Evolutionary conservation across 2,329 filamentous ascomycete genomes (phyloP).

Genomic region (Aureobasidium zeae): DNA sequence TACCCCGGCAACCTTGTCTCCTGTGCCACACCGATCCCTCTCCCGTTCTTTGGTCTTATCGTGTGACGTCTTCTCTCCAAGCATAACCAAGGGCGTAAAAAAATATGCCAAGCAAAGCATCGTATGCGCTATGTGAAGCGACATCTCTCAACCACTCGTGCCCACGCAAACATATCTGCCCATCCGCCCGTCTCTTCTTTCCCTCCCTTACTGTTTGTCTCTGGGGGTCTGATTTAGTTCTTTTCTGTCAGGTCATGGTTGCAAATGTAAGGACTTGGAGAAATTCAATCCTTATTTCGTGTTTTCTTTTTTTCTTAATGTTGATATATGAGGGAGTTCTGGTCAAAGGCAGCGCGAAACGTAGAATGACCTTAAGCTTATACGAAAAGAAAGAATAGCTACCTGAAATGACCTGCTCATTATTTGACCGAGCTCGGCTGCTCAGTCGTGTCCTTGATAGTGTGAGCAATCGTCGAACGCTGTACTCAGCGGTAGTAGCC

Average conservation of each 20-base stretch:
- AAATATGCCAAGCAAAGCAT: background rate
- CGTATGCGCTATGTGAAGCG: background rate
- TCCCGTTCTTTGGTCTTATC: background rate
- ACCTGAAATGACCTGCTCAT: no score
- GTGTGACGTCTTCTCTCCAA: conserved; percentile 1
- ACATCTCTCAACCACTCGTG: background rate
- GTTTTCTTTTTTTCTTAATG: conserved; percentile 10
- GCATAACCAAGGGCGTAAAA: conserved; percentile 12
- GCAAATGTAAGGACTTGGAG: conserved; percentile 10
- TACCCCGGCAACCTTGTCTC: background rate
- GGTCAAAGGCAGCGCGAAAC: no score
- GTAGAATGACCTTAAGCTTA: no score
- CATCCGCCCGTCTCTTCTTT: background rate
- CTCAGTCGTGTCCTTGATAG: no score
- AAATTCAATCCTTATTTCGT: background rate
- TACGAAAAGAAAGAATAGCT: no score
- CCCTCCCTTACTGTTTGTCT: background rate
- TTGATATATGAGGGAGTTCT: conserved; percentile 12
- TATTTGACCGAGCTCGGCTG: no score
- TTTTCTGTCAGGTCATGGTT: conserved; percentile 9
- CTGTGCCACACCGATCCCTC: background rate
- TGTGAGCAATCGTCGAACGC: no score
- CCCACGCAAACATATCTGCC: background rate
- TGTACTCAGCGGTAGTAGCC: no score
- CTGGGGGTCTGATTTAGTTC: conserved; percentile 6